Base-by-base conservation (phyloP, 164 flowering plant genomes). In the Vitis cinerea region DNA sequence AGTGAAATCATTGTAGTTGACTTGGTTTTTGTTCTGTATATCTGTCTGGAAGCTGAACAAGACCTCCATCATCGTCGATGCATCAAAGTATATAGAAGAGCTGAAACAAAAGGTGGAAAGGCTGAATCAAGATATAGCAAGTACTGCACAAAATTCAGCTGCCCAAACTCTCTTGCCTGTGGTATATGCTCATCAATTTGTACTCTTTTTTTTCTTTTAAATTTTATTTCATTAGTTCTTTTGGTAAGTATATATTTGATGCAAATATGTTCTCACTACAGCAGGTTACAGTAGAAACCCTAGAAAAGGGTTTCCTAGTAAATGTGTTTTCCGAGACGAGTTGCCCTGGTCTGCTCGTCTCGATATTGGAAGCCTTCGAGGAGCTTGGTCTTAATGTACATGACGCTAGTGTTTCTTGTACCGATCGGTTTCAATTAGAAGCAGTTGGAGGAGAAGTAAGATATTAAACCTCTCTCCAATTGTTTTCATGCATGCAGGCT, bases 61-160 rank as follows among this genome's bases (percentile, higher is more conserved):
- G 19, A 78, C 87, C 66, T 87, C 98, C 23, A 91, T 91, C 78
- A 85, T 93, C 19, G 72, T 83, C 2, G 97, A 93, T 65, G 98
- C 98, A 50, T 81, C 97, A 30, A 90, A 87, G 77, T 91, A 91
- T 52, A 93, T 93, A 15, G 76, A 82, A 75, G 93, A 90, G 64
- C 75, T 93, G 64, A 93, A 91, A 71, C 76, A 84, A 48, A 93
- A 91, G 74, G 94, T 93, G 7, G 92, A 93, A 63, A 84, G 71
- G 55, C 71, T 91, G 62, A 88, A 91, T 73, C 84, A 82, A 78
- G 94, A 93, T 37, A 80, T 88, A 30, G 74, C 81, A 50, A 49
- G 6, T 37, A 37, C 77, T 12, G 66, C 67, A 1, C 81, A 78
- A 71, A 68, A 47, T 73, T 79, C 86, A 67, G 67, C 3, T 29